Conservation (phyloP, 768 basidiomycete genomes). For the Tulasnella sp. region DNA sequence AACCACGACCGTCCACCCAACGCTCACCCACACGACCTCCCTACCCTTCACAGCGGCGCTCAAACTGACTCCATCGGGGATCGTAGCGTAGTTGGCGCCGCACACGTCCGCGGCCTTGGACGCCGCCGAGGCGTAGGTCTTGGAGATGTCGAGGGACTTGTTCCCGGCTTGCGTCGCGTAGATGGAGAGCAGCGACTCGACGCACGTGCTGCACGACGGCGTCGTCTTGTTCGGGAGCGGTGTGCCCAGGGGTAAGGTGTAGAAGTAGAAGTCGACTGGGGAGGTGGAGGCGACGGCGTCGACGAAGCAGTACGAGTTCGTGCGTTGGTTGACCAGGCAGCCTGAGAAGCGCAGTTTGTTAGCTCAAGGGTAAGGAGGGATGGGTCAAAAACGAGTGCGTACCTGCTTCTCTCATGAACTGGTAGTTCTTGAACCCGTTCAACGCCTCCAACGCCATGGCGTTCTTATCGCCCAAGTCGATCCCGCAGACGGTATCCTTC, state of each 20-base stretch:
- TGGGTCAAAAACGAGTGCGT: not conserved
- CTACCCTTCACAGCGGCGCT: not conserved
- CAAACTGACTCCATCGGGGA: not conserved
- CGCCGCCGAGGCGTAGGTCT: conserved; percentile 16
- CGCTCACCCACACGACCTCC: not conserved
- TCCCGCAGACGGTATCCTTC: conserved; percentile 18
- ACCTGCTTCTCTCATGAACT: conserved; percentile 19
- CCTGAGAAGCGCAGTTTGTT: not conserved
- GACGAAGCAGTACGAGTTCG: conserved; percentile 19
- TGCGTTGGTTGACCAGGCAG: conserved; percentile 18
- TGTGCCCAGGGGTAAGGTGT: conserved; percentile 15
- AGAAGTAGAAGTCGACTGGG: conserved; percentile 18
- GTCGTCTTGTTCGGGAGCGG: conserved; percentile 12
- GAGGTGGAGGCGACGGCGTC: conserved; percentile 15
- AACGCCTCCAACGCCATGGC: conserved; percentile 20
- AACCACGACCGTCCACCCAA: not conserved
- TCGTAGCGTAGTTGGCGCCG: conserved; percentile 10
- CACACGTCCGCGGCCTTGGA: conserved; percentile 8
- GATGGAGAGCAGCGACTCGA: conserved; percentile 11
- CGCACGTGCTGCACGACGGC: conserved; percentile 18
- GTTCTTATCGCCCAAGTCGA: conserved; percentile 18
- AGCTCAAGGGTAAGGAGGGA: not conserved
- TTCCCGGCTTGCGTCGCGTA: conserved; percentile 14
- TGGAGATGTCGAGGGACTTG: not conserved
- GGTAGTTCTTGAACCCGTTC: conserved; percentile 22